These are phyloP conservation scores for Hyaloperonospora brassicae DNA, from an alignment of 352 stramenopile genomes.

Conservation along the genomic window DNA sequence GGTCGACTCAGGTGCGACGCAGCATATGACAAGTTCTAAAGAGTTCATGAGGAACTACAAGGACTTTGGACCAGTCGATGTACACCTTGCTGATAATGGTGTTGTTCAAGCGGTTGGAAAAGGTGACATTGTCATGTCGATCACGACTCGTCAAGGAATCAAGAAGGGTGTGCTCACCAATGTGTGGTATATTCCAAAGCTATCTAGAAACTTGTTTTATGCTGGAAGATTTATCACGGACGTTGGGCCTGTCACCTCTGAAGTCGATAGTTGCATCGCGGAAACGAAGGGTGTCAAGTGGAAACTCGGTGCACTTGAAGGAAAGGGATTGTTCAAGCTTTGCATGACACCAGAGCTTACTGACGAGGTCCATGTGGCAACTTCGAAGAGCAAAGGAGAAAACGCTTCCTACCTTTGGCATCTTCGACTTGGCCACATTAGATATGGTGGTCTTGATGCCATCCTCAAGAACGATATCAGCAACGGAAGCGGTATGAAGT, in stretches of 20 bases:
- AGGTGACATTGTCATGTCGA: background rate
- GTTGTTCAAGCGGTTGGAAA: background rate
- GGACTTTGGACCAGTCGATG: background rate
- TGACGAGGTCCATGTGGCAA: constrained; percentile 1
- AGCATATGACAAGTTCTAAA: no score
- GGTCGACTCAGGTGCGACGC: constrained; percentile 4
- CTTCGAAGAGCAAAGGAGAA: background rate
- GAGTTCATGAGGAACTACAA: no score
- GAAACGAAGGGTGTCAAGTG: constrained; percentile 1
- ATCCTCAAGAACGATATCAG: background rate
- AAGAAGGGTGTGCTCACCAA: background rate
- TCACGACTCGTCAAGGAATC: no score
- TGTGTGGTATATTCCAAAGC: constrained; percentile 1
- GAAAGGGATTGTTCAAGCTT: constrained; percentile 1
- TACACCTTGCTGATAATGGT: background rate
- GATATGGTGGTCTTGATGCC: background rate
- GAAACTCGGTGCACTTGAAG: background rate
- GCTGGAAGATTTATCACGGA: background rate
- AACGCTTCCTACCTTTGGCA: constrained; percentile 1
- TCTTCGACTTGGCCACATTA: background rate
- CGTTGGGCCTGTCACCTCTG: background rate
- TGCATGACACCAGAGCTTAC: background rate
- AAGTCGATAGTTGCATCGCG: background rate
- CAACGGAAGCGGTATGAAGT: no score
- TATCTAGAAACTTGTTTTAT: background rate